Evolutionary conservation across 352 stramenopile genomes (phyloP).

Genomic region (Phytophthora boehmeriae): DNA sequence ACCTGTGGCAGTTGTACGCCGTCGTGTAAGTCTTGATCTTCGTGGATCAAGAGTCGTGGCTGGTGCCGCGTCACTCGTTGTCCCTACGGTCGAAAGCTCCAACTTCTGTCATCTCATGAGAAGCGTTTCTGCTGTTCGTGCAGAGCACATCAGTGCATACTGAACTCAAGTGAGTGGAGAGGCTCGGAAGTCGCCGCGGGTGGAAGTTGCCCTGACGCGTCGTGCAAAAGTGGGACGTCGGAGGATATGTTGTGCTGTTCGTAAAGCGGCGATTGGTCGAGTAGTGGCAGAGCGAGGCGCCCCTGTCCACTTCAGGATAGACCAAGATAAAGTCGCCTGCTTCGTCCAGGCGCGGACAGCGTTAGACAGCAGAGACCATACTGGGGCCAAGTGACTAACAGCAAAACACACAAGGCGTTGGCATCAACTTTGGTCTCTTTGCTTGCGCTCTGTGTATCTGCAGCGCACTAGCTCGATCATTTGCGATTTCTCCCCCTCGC

Average conservation of each 20-base stretch:
- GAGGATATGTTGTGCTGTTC: slow-evolving; percentile 5
- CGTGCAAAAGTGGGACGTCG: not conserved
- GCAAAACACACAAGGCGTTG: not conserved
- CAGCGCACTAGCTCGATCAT: not conserved
- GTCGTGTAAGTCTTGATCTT: no score
- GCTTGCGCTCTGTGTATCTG: no score
- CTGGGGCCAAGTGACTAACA: not conserved
- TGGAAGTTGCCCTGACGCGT: not conserved
- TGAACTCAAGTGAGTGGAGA: not conserved
- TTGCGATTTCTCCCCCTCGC: not conserved
- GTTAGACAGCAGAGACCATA: not conserved
- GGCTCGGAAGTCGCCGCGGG: not conserved
- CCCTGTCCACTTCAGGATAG: slow-evolving; percentile 2
- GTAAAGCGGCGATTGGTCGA: slow-evolving; percentile 1
- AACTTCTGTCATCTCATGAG: not conserved
- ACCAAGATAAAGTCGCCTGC: slow-evolving; percentile 1
- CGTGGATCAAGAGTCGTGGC: no score
- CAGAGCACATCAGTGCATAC: slow-evolving; percentile 1
- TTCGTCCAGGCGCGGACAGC: not conserved
- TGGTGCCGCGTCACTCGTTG: no score
- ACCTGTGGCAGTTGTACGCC: no score
- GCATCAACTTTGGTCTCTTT: no score
- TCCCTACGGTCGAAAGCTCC: not conserved
- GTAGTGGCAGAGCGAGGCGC: slow-evolving; percentile 1
- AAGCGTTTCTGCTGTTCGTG: slow-evolving; percentile 1